Base-by-base conservation (phyloP, 2,329 filamentous ascomycete species). In the Colletotrichum sp. region DNA sequence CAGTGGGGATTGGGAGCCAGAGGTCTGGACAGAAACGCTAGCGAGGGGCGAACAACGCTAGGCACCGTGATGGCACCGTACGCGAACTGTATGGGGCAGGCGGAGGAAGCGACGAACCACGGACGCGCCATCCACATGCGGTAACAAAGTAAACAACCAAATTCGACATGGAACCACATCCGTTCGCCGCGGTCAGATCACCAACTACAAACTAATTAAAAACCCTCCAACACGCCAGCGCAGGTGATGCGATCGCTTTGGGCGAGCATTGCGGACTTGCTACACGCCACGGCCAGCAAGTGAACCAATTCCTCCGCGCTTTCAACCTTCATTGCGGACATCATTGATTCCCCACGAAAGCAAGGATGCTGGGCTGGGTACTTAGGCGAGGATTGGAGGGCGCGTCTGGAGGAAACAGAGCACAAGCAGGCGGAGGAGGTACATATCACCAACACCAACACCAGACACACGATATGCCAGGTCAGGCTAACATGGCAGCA, bases 301-400 rank as follows among this genome's bases (percentile, higher is more conserved):
- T 61, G 43, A 65, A 30, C 21, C 18, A 32, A 7, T 32, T 9
- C 34, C 14, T 14, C 13, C 52, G 70, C 73, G 30, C 64, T 48
- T 30, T 14, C n/a, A 57, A 13, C 21, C 36, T 34, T 24, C 21
- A 34, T 32, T 61, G 24, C 10, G 69, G 52, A 34, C n/a, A 59
- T 36, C 28, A 65, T 52, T 52, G 13, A 28, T 59, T 14, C 24
- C 24, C 61, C 71, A 68, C 65, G 32, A 21, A 71, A 71, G 52
- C 55, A 48, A 77, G 65, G 39, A 92, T 92, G 91, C 86, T 92
- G 75, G 90, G 90, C 78, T 92, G 91, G 91, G 90, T 91, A 84
- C 83, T 92, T 79, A 90, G 87, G 81, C 87, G 84, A 81, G 84
- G 85, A 55, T 81, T 87, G 73, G 85, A 86, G 60, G 82, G 80